A percentile compares a stretch with the other conserved stretches of the same genome.
Conservation (phyloP, 768 basidiomycete species). For the Royoungia palumana region DNA sequence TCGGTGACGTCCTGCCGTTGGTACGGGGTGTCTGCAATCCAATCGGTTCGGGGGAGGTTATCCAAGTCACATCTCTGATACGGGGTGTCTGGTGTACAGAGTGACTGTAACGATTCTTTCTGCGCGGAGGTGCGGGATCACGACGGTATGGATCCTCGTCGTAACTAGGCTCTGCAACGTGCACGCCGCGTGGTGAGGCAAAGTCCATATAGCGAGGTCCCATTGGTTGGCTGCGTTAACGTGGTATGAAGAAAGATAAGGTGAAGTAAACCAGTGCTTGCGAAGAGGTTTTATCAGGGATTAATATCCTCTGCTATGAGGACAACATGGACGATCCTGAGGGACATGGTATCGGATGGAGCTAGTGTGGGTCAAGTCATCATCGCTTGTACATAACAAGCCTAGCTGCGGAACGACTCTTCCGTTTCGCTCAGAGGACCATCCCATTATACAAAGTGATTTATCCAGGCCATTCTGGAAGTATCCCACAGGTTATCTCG, state of each 20-base stretch:
- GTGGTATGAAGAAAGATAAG: background rate
- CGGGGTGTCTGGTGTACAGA: conserved; percentile 19
- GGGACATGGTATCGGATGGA: too few relatives aligned
- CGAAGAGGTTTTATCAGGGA: too few relatives aligned
- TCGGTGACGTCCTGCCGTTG: background rate
- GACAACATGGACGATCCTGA: too few relatives aligned
- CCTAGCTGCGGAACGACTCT: too few relatives aligned
- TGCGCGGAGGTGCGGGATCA: conserved; percentile 1
- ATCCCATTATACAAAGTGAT: too few relatives aligned
- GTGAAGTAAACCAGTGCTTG: too few relatives aligned
- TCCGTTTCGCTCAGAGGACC: too few relatives aligned
- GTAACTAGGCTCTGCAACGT: conserved; percentile 19
- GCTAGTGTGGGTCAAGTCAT: too few relatives aligned
- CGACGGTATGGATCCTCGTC: conserved; percentile 10
- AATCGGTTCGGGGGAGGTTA: conserved; percentile 18
- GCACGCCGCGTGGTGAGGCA: conserved; percentile 24
- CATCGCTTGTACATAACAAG: too few relatives aligned
- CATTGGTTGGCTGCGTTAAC: conserved; percentile 4
- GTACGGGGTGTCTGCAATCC: conserved; percentile 6
- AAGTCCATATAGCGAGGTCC: conserved; percentile 23
- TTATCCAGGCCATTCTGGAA: too few relatives aligned
- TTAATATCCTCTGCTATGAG: too few relatives aligned
- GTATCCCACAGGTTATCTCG: too few relatives aligned
- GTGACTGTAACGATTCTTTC: conserved; percentile 22
- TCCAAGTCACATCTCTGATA: conserved; percentile 23